Percentiles rank a stretch among this genome's conserved stretches.
Conservation (phyloP, 257 asterid species). For the Primulina tabacum region DNA sequence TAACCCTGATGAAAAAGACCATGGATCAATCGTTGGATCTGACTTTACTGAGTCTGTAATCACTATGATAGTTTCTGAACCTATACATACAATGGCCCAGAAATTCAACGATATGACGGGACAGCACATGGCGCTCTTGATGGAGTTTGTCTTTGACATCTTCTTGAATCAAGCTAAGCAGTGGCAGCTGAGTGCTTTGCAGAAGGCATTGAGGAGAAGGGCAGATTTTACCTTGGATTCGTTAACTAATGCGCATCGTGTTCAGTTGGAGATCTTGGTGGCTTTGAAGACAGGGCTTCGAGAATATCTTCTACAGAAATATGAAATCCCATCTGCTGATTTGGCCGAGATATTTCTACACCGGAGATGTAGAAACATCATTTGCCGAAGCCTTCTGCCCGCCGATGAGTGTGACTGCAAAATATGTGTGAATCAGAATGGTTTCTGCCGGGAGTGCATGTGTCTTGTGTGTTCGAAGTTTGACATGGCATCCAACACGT, state of each 20-base stretch:
- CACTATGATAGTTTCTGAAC: slow-evolving; percentile 77
- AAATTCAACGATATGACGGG: slow-evolving; percentile 57
- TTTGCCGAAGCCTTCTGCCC: slow-evolving; percentile 71
- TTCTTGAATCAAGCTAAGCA: slow-evolving; percentile 57
- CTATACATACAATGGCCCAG: slow-evolving; percentile 54
- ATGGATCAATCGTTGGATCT: slow-evolving; percentile 44
- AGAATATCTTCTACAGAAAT: slow-evolving; percentile 56
- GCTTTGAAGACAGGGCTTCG: slow-evolving; percentile 77
- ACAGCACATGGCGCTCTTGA: slow-evolving; percentile 49
- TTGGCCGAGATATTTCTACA: slow-evolving; percentile 80
- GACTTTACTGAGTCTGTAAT: slow-evolving; percentile 77
- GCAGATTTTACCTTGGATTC: slow-evolving; percentile 57
- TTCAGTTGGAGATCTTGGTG: slow-evolving; percentile 81
- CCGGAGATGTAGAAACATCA: slow-evolving; percentile 72
- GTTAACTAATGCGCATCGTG: slow-evolving; percentile 54
- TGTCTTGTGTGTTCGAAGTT: slow-evolving; percentile 94
- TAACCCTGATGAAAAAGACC: slow-evolving; percentile 50
- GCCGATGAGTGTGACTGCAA: slow-evolving; percentile 93
- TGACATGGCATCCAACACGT: slow-evolving; percentile 88
- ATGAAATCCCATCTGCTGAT: slow-evolving; percentile 49
- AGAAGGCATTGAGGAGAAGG: slow-evolving; percentile 67
- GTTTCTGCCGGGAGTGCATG: slow-evolving; percentile 96
- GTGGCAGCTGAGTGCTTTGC: slow-evolving; percentile 79
- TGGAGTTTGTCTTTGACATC: slow-evolving; percentile 68
- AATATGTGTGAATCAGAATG: slow-evolving; percentile 61